phyloP scores from a whole-genome alignment of 202 grass and related monocot genomes.

The Carex sylvatica region DNA sequence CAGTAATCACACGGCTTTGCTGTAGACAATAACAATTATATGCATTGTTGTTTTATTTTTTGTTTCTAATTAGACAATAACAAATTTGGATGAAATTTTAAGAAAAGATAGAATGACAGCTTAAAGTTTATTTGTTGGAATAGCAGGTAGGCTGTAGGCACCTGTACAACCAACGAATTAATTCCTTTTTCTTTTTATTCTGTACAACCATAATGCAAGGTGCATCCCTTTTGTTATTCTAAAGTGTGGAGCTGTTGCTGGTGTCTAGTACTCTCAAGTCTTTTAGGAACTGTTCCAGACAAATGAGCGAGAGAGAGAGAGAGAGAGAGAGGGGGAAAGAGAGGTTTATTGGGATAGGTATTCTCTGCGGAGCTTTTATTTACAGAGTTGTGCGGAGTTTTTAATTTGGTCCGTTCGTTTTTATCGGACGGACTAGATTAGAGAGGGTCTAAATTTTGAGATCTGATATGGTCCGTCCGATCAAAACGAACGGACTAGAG shows the following conservation, averaged over 20 bases:
- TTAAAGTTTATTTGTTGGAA: neutral
- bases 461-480: too few species aligned
- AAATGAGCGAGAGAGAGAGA: neutral
- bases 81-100: neutral
- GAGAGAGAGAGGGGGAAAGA: neutral
- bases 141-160: neutral
- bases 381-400: too few species aligned
- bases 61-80: neutral
- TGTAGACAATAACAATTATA: neutral
- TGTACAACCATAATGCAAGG: neutral
- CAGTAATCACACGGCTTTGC: too few species aligned
- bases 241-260: too few species aligned
- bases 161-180: slow-evolving; percentile 7
- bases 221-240: neutral
- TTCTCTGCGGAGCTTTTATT: too few species aligned
- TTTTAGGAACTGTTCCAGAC: neutral
- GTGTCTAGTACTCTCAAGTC: neutral
- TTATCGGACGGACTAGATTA: too few species aligned
- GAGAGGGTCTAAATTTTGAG: too few species aligned
- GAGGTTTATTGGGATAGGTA: neutral
- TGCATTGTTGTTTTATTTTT: neutral
- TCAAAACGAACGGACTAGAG: too few species aligned
- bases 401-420: too few species aligned
- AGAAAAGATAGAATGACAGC: neutral
- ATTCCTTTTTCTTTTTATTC: neutral